A percentile compares a stretch with the other conserved stretches of the same genome.
Conservation (phyloP, 139 green algal genomes). For the Tetradesmus lagerheimii region DNA sequence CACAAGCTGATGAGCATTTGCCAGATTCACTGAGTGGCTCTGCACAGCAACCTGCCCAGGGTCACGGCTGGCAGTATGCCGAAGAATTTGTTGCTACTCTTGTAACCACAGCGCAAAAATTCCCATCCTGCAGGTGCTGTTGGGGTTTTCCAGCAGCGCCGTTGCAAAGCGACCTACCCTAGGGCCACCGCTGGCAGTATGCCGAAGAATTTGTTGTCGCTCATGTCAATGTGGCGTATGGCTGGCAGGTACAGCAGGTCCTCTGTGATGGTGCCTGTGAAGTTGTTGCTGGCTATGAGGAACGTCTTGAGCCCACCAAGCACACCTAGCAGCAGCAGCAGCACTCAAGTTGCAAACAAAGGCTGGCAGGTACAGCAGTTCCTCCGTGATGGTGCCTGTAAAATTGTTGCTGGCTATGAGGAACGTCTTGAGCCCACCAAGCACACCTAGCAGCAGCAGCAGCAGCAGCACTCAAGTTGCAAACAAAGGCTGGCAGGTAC, state of each 20-base stretch:
- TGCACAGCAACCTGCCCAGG: too few species aligned
- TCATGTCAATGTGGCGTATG: constrained; percentile 24
- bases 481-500: constrained; percentile 2
- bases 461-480: background rate
- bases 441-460: background rate
- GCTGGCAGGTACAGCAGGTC: constrained; percentile 29
- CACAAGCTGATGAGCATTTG: too few species aligned
- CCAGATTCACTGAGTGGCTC: too few species aligned
- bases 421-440: background rate
- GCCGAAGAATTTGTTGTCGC: constrained; percentile 36
- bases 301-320: background rate
- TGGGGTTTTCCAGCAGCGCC: too few species aligned
- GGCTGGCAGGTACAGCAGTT: too few species aligned
- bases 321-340: background rate
- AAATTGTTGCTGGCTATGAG: too few species aligned
- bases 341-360: too few species aligned
- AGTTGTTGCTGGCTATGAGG: constrained; percentile 10
- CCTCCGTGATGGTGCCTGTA: too few species aligned
- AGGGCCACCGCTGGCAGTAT: background rate
- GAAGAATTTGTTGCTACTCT: too few species aligned
- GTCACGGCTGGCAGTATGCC: background rate
- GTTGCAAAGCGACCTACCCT: background rate
- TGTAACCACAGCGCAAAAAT: too few species aligned
- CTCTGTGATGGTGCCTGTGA: constrained; percentile 32
- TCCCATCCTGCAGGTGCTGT: too few species aligned